A percentile compares a stretch with the other conserved stretches of the same genome.
These are phyloP conservation scores for Furcasterigmium sp. DNA, from an alignment of 2,329 filamentous ascomycete genomes.

Conservation along the genomic window DNA sequence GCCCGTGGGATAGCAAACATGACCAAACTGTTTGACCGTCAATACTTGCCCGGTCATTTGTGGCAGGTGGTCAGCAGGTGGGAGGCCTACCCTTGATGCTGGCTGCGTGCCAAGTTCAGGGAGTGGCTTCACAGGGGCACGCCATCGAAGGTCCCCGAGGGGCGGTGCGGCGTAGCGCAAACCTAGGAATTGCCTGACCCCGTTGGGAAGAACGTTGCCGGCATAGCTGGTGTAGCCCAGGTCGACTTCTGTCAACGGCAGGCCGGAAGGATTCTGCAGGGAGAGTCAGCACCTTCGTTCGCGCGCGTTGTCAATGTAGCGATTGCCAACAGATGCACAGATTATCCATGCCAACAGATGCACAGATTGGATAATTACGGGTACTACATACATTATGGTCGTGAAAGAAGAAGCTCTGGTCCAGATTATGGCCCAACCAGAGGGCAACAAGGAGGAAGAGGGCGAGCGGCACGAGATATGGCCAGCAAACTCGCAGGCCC, in stretches of 20 bases:
- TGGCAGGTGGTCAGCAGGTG: background rate
- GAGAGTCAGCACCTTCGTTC: no score
- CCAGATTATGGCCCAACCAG: background rate
- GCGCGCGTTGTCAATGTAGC: no score
- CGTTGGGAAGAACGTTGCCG: slow-evolving; percentile 28
- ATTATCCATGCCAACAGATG: no score
- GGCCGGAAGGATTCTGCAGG: slow-evolving; percentile 1
- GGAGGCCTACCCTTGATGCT: slow-evolving; percentile 24
- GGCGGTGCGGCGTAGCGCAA: slow-evolving; percentile 49
- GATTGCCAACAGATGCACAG: no score
- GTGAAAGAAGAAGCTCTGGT: background rate
- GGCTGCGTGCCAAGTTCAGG: slow-evolving; percentile 24
- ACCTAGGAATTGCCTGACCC: slow-evolving; percentile 40
- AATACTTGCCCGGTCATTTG: background rate
- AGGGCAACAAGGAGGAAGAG: background rate
- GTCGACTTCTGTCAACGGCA: slow-evolving; percentile 21
- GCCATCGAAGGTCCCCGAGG: slow-evolving; percentile 42
- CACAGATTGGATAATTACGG: no score
- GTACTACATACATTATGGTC: background rate
- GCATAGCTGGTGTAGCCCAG: slow-evolving; percentile 40
- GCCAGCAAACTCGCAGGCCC: background rate
- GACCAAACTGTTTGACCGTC: slow-evolving; percentile 30
- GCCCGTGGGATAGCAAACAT: slow-evolving; percentile 36
- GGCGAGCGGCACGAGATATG: background rate
- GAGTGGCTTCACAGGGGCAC: slow-evolving; percentile 39